phyloP scores from a whole-genome alignment of 306 rosid genomes.

The Dalbergia cochinchinensis region DNA sequence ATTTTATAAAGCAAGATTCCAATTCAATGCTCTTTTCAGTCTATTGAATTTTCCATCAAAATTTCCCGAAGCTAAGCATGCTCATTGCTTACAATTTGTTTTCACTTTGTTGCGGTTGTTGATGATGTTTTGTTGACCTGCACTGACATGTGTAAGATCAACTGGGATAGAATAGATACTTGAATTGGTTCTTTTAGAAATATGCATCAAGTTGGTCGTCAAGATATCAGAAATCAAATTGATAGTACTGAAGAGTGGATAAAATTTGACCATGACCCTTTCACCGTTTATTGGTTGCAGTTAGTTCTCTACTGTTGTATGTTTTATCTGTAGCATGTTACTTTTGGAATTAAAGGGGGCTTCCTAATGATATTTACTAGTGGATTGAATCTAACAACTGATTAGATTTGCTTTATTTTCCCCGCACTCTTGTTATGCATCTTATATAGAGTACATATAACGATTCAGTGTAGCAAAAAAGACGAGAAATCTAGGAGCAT shows the following conservation, averaged over 20 bases:
- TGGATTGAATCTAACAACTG: conserved; percentile 15
- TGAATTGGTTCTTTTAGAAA: background rate
- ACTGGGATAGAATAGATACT: background rate
- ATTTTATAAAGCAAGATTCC: background rate
- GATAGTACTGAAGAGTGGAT: background rate
- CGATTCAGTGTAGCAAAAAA: background rate
- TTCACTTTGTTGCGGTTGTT: background rate
- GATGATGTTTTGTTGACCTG: background rate
- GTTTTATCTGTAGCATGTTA: background rate
- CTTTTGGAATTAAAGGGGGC: background rate
- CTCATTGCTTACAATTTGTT: background rate
- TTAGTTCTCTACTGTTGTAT: background rate
- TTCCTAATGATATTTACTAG: conserved; percentile 6
- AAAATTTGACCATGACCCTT: background rate
- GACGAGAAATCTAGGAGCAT: background rate
- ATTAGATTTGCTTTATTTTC: background rate
- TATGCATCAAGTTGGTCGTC: background rate
- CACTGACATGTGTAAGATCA: conserved; percentile 6
- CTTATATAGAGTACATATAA: background rate
- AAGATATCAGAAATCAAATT: conserved; percentile 5
- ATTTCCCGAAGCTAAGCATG: background rate
- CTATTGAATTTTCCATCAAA: background rate
- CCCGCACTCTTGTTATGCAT: background rate
- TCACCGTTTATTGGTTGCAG: background rate
- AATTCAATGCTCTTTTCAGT: background rate